A percentile compares a stretch with the other conserved stretches of the same genome.
Evolutionary conservation across 192 early-diverging fungal genomes (phyloP).

Genomic region (Rhizoclosmatium sp.): DNA sequence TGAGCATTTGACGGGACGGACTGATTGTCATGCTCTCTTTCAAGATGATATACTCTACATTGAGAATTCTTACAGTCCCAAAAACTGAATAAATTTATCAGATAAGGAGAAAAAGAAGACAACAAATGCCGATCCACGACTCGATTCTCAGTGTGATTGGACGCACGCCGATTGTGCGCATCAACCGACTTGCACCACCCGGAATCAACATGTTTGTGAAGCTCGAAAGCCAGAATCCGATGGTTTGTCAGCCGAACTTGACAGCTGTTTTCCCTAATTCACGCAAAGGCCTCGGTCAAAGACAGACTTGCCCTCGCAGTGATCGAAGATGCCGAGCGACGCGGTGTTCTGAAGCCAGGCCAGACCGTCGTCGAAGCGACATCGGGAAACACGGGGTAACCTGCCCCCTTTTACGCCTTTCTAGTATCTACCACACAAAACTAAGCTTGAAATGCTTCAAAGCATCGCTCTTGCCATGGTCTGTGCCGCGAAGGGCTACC

Average conservation of each 20-base stretch:
- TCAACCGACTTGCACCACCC: constrained; percentile 45
- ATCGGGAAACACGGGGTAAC: constrained; percentile 82
- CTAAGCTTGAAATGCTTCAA: neutral
- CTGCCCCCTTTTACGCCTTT: neutral
- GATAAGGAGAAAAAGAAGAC: too few relatives aligned
- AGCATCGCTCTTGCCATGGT: constrained; percentile 55
- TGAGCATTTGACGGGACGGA: neutral
- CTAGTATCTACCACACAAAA: neutral
- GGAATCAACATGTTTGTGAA: constrained; percentile 91
- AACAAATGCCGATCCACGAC: neutral
- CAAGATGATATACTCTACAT: too few relatives aligned
- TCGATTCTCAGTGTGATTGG: neutral
- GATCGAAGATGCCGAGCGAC: constrained; percentile 91
- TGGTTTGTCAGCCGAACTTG: constrained; percentile 27
- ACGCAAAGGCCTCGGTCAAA: constrained; percentile 82
- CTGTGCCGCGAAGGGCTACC: constrained; percentile 54
- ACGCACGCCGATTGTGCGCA: constrained; percentile 29
- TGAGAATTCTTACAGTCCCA: too few relatives aligned
- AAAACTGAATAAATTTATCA: too few relatives aligned
- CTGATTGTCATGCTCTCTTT: too few relatives aligned
- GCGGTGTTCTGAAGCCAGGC: constrained; percentile 82
- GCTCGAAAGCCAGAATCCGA: constrained; percentile 98
- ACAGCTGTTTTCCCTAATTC: too few relatives aligned
- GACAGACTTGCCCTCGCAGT: constrained; percentile 95
- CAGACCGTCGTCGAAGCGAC: constrained; percentile 82